Conservation (phyloP, 768 basidiomycete genomes). For the Phanerochaete sordida region DNA sequence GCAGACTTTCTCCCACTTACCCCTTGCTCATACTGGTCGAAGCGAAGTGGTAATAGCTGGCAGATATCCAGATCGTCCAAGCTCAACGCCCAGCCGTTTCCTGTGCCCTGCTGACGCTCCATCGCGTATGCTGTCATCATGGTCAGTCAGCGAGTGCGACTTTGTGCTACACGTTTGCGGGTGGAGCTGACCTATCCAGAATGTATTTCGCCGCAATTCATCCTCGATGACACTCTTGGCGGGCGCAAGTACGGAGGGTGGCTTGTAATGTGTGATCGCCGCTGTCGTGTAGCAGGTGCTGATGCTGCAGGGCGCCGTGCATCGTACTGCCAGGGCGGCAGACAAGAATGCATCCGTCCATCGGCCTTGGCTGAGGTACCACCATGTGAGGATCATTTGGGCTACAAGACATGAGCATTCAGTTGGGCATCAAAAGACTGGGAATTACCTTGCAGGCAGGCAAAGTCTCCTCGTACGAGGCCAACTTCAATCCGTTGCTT, state of each 20-base stretch:
- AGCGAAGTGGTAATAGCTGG: slow-evolving; percentile 60
- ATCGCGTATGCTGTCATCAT: slow-evolving; percentile 9
- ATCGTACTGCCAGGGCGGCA: slow-evolving; percentile 50
- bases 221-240: slow-evolving; percentile 64
- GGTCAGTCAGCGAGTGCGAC: background rate
- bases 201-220: slow-evolving; percentile 64
- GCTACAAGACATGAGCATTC: slow-evolving; percentile 33
- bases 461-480: slow-evolving; percentile 52
- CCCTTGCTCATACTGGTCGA: slow-evolving; percentile 55
- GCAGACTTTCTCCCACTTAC: slow-evolving; percentile 31
- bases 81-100: slow-evolving; percentile 70
- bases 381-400: slow-evolving; percentile 62
- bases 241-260: slow-evolving; percentile 53
- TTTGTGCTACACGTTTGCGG: too few relatives aligned
- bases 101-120: slow-evolving; percentile 53
- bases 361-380: slow-evolving; percentile 64
- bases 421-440: background rate
- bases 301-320: slow-evolving; percentile 54
- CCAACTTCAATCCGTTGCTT: slow-evolving; percentile 47
- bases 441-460: slow-evolving; percentile 52
- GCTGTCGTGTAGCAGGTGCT: slow-evolving; percentile 58
- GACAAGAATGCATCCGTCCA: slow-evolving; percentile 43
- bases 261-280: slow-evolving; percentile 50
- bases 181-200: slow-evolving; percentile 37
- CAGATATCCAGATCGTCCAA: slow-evolving; percentile 74